A percentile compares a stretch with the other conserved stretches of the same genome.
These are phyloP conservation scores for Podospora bellae-mahoneyi DNA, from an alignment of 495 filamentous ascomycete species.

Conservation along the genomic window DNA sequence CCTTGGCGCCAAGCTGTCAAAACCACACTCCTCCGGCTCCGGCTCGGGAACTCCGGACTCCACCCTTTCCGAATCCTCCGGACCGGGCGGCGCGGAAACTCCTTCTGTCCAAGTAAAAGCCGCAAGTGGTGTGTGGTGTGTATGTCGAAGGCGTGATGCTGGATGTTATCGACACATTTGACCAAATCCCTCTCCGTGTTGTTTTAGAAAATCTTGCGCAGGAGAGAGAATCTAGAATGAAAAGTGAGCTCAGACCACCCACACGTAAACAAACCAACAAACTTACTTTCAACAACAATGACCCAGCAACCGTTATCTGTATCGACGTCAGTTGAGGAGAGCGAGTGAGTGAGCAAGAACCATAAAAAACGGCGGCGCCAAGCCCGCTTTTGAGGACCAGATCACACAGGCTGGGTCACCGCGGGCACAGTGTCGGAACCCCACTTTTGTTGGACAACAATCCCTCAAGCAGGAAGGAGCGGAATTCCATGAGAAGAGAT, in stretches of 20 bases:
- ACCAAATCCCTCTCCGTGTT: too few relatives aligned
- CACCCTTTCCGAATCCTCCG: not conserved
- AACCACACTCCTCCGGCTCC: not conserved
- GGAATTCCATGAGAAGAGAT: not conserved
- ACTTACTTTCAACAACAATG: too few relatives aligned
- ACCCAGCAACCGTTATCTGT: too few relatives aligned
- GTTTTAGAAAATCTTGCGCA: too few relatives aligned
- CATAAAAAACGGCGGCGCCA: not conserved
- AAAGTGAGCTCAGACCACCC: too few relatives aligned
- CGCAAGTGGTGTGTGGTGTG: not conserved
- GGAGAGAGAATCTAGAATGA: too few relatives aligned
- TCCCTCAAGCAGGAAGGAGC: not conserved
- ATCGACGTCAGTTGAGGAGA: too few relatives aligned
- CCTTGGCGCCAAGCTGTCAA: conserved; percentile 15
- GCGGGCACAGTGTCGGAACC: too few relatives aligned
- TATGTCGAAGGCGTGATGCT: not conserved
- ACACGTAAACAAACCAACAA: too few relatives aligned
- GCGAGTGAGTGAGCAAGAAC: not conserved
- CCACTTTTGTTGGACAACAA: not conserved
- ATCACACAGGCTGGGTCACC: too few relatives aligned
- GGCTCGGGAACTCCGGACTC: not conserved
- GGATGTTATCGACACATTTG: too few relatives aligned
- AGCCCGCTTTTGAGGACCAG: not conserved
- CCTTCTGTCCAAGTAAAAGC: too few relatives aligned
- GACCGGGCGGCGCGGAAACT: not conserved